phyloP scores from a whole-genome alignment of 306 rosid genomes.

The Citrullus colocynthis region DNA sequence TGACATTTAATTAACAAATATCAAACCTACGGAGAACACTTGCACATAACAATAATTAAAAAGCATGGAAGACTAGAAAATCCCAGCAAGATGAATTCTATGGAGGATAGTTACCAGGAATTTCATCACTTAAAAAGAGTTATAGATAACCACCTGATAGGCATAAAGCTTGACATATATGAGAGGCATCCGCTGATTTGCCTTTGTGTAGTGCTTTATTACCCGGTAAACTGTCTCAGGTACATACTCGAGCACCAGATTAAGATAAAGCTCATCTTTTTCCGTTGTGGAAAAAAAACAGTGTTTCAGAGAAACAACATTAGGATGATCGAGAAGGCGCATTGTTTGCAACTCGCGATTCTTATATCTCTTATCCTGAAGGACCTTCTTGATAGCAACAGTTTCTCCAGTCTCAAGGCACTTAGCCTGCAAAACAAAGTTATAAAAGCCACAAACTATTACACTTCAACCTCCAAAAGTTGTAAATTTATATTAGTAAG shows the following conservation, averaged over 20 bases:
- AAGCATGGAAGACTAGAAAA: neutral
- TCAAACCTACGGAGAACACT: neutral
- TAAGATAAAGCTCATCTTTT: slow-evolving; percentile 61
- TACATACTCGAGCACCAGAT: slow-evolving; percentile 58
- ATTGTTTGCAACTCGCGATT: slow-evolving; percentile 66
- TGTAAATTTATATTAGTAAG: neutral
- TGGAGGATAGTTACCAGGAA: neutral
- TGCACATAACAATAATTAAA: neutral
- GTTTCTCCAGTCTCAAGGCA: slow-evolving; percentile 61
- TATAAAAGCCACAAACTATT: neutral
- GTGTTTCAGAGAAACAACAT: slow-evolving; percentile 58
- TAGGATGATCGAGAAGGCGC: slow-evolving; percentile 71
- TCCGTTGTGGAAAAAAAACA: slow-evolving; percentile 63
- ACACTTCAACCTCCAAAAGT: neutral
- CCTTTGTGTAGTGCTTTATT: slow-evolving; percentile 54
- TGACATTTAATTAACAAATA: neutral
- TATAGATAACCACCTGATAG: slow-evolving; percentile 46
- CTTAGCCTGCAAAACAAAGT: slow-evolving; percentile 37
- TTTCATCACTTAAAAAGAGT: neutral
- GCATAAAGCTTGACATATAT: slow-evolving; percentile 58
- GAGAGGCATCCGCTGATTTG: slow-evolving; percentile 62
- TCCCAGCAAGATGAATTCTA: neutral
- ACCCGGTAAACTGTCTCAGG: slow-evolving; percentile 64
- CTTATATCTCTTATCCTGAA: slow-evolving; percentile 61
- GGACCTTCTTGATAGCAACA: slow-evolving; percentile 55